These are phyloP conservation scores for Paracamarosporium sp. DNA, from an alignment of 2,329 filamentous ascomycete species.

Conservation along the genomic window DNA sequence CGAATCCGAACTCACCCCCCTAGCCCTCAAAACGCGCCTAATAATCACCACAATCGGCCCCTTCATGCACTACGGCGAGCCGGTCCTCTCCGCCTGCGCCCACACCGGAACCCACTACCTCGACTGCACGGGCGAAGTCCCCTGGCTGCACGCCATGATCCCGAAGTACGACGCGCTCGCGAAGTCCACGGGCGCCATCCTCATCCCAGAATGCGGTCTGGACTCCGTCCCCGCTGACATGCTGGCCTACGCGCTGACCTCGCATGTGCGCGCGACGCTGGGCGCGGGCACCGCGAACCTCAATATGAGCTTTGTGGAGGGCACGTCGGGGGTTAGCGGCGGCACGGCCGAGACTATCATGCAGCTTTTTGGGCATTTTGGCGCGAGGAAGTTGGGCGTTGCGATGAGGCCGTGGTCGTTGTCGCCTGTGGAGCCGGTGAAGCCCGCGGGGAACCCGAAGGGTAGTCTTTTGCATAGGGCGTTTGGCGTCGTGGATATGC, in stretches of 20 bases:
- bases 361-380: slow-evolving; percentile 57
- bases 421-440: slow-evolving; percentile 52
- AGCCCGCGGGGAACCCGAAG: slow-evolving; percentile 40
- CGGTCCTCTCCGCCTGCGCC: slow-evolving; percentile 69
- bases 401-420: slow-evolving; percentile 60
- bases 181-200: slow-evolving; percentile 65
- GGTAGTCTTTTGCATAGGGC: slow-evolving; percentile 49
- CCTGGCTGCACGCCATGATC: slow-evolving; percentile 69
- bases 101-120: slow-evolving; percentile 71
- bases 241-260: slow-evolving; percentile 60
- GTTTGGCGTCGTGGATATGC: slow-evolving; percentile 61
- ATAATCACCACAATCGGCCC: slow-evolving; percentile 69
- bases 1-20: slow-evolving; percentile 55
- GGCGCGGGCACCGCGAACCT: slow-evolving; percentile 59
- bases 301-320: slow-evolving; percentile 59
- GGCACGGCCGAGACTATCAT: slow-evolving; percentile 72
- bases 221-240: slow-evolving; percentile 69
- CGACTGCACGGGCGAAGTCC: slow-evolving; percentile 70
- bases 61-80: slow-evolving; percentile 69
- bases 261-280: slow-evolving; percentile 59
- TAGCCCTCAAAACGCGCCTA: slow-evolving; percentile 64
- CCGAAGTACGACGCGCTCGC: slow-evolving; percentile 66
- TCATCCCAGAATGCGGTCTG: slow-evolving; percentile 65
- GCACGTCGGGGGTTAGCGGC: slow-evolving; percentile 59
- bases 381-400: slow-evolving; percentile 55